Base-by-base conservation (phyloP, 148 eudicot species). In the Camellia sinensis region DNA sequence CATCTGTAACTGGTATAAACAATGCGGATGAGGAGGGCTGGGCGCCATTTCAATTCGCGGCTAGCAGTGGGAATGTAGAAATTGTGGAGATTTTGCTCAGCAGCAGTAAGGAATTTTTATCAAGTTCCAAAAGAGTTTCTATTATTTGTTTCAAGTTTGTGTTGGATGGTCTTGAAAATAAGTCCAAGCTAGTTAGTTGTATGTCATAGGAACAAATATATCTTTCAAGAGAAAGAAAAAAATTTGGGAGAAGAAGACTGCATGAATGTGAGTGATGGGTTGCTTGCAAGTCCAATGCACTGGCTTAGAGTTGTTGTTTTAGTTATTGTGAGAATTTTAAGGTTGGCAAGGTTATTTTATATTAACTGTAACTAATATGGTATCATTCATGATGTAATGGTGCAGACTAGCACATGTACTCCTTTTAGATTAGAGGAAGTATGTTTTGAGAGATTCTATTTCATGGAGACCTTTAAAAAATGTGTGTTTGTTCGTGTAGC, bases 11-110 rank as follows among this genome's bases (percentile, higher is more conserved):
- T 79, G 86, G 90, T 79, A 82, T 95, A 69, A 89, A 95, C 78
- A 80, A 87, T 72, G 78, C 87, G 40, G 97, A 93, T 76, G 98
- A 95, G 73, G 98, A 91, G 87, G 98, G 98, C 21, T 95, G 98
- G 98, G 93, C 88, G 10, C 97, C 98, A 0, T 79, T 93, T 83
- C 97, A 95, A 78, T 89, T 97, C 13, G 98, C 98, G 18, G 85
- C 93, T 14, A 95, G 98, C 78, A 90, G 93, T 83, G 98, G 98
- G 5, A 85, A 90, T 83, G 53, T 80, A 29, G 37, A 29, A 29
- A 29, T 29, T 29, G 37, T 29, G 37, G 37, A 29, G 37, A 29
- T 29, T 29, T 29, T 29, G 37, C 37, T 29, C 37, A 29, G 37
- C 37, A 29, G 37, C 37, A 1, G 37, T 29, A 29, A 29, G 37